These are phyloP conservation scores for Lathyrus sativus DNA, from an alignment of 306 rosid species.

Conservation along the genomic window DNA sequence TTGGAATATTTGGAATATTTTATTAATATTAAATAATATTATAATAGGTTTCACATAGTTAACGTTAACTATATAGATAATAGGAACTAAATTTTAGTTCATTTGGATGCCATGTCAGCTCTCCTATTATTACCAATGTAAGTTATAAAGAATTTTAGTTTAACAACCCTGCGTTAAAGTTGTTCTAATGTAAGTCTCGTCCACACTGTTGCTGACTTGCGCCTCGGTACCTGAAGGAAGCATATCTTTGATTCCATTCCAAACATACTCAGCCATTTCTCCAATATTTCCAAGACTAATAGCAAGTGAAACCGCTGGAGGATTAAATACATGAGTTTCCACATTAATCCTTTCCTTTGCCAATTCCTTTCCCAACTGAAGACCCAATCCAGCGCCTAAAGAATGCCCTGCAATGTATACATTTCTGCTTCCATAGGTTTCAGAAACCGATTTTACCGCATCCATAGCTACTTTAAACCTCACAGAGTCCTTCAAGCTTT, in stretches of 20 bases:
- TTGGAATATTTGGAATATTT: no score
- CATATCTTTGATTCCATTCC: slow-evolving; percentile 71
- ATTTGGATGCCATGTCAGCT: no score
- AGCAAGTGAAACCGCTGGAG: slow-evolving; percentile 86
- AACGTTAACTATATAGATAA: no score
- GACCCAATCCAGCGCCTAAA: slow-evolving; percentile 85
- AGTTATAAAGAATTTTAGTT: no score
- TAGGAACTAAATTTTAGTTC: no score
- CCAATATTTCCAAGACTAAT: slow-evolving; percentile 62
- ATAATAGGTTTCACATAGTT: no score
- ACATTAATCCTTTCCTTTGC: slow-evolving; percentile 77
- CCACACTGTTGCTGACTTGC: slow-evolving; percentile 42
- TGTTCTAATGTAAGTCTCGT: slow-evolving; percentile 20
- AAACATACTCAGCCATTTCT: slow-evolving; percentile 60
- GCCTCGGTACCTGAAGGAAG: slow-evolving; percentile 49
- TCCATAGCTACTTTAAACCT: slow-evolving; percentile 63
- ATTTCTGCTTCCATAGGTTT: slow-evolving; percentile 64
- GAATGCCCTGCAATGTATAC: slow-evolving; percentile 86
- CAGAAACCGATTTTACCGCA: slow-evolving; percentile 58
- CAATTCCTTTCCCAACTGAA: slow-evolving; percentile 80
- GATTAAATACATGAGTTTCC: slow-evolving; percentile 84
- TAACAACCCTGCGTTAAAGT: no score
- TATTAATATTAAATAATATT: no score
- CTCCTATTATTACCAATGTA: no score
- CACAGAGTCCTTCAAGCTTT: slow-evolving; percentile 80